Percentiles rank a stretch among this genome's conserved stretches.
Evolutionary conservation across 257 asterid species (phyloP).

Genomic region (Nicotiana attenuata): DNA sequence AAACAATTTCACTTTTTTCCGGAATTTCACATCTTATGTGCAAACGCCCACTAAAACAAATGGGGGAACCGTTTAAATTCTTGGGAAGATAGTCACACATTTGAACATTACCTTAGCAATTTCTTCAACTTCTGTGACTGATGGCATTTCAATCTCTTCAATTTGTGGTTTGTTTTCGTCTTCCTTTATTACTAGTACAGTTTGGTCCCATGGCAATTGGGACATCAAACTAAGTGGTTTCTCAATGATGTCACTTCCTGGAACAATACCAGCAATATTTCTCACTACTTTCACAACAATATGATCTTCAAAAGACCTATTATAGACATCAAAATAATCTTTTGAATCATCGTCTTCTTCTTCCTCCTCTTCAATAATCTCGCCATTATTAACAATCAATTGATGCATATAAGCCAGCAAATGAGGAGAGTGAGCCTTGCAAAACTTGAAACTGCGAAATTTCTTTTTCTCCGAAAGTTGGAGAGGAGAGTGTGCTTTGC

Average conservation of each 20-base stretch:
- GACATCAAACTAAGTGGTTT: not conserved
- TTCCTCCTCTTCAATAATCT: constrained; percentile 1
- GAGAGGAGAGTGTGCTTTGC: constrained; percentile 31
- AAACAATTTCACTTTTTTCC: no score
- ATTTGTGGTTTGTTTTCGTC: not conserved
- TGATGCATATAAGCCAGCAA: constrained; percentile 28
- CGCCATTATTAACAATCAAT: constrained; percentile 17
- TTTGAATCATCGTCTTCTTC: no score
- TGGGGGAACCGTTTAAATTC: no score
- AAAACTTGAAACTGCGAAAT: not conserved
- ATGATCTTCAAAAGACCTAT: no score
- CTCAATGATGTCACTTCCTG: constrained; percentile 14
- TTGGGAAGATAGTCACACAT: no score
- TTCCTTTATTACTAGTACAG: not conserved
- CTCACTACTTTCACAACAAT: not conserved
- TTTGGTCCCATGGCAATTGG: not conserved
- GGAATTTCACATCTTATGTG: no score
- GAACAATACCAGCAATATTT: not conserved
- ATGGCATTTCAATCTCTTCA: constrained; percentile 30
- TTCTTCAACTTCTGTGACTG: constrained; percentile 27
- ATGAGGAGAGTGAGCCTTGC: constrained; percentile 18
- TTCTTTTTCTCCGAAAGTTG: not conserved
- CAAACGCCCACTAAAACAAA: no score
- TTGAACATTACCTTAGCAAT: not conserved
- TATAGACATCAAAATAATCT: no score